Conservation (phyloP, 805 yeast genomes). For the Candida andamanensis region DNA sequence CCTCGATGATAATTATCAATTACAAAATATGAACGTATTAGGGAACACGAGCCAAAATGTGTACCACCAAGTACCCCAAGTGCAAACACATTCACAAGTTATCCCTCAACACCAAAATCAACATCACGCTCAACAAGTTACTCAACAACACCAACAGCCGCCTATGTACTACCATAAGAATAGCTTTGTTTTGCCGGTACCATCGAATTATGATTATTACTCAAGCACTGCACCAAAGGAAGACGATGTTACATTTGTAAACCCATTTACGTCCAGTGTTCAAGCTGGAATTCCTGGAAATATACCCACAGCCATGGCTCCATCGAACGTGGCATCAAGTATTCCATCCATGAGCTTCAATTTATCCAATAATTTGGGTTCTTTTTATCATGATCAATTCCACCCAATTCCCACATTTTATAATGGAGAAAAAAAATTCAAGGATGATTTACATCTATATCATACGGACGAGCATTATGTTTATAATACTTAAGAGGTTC, state of each 20-base stretch:
- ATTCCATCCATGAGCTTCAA: no score
- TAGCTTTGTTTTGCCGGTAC: conserved; percentile 11
- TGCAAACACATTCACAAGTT: no score
- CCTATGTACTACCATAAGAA: conserved; percentile 4
- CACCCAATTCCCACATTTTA: background rate
- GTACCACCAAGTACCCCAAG: no score
- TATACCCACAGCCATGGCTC: no score
- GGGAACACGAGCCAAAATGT: background rate
- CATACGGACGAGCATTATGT: conserved; percentile 12
- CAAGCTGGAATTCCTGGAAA: no score
- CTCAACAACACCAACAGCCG: conserved; percentile 3
- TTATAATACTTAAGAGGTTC: conserved; percentile 7
- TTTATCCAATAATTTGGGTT: conserved; percentile 3
- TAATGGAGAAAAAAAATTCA: background rate
- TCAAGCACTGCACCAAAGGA: conserved; percentile 4
- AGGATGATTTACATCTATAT: conserved; percentile 6
- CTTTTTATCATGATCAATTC: conserved; percentile 7
- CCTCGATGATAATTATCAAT: conserved; percentile 40
- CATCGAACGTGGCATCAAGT: no score
- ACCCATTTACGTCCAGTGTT: conserved; percentile 6
- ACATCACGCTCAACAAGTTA: background rate
- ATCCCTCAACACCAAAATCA: background rate
- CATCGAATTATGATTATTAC: conserved; percentile 10
- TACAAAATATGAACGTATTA: conserved; percentile 30
- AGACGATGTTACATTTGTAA: conserved; percentile 7